Evolutionary conservation across 2,329 filamentous ascomycete species (phyloP), one percentile per base, ranked within the genome.

Genomic region (Sporothrix brasiliensis): DNA sequence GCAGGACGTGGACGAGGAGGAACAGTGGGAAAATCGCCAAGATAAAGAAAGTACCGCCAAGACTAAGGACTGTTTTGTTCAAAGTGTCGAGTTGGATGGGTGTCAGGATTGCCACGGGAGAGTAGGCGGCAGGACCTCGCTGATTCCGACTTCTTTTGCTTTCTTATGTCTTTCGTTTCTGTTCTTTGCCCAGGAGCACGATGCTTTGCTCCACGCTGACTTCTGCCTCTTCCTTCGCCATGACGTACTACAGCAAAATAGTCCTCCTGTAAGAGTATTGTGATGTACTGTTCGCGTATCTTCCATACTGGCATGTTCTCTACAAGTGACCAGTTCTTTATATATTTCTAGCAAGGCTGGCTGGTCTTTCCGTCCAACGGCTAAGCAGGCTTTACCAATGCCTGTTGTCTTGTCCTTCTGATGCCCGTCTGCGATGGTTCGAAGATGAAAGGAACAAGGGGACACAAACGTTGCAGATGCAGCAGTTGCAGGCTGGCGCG

Each of bases 41-140:
- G 68, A 69, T 14, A 65, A 39, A 27, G 41, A 63, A 69, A 19
- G 44, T 30, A 56, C n/a, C 19, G 50, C 44, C 50, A 69, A 69
- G 68, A 13, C 54, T 16, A 65, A 65, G 21, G 44, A 52, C 44
- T 34, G 54, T 58, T 68, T 68, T 44, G 49, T 47, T 53, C 47
- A 52, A 24, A 27, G n/a, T 7, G n/a, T n/a, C n/a, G n/a, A 39
- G 34, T 30, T 30, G 27, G 47, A 56, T 30, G 47, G 47, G 44
- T 24, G 44, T 14, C 44, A 65, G 44, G 61, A 24, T 34, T 49
- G 14, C n/a, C 21, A 11, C 4, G 24, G 61, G 34, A 16, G 30
- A 30, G 19, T 24, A 58, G 5, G 54, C 34, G 54, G 54, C 30
- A 19, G 30, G 44, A 69, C 54, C 56, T 61, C 54, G 63, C 56